These are phyloP conservation scores for Aspergillus ochraceus DNA, from an alignment of 2,329 filamentous ascomycete genomes.

Conservation along the genomic window DNA sequence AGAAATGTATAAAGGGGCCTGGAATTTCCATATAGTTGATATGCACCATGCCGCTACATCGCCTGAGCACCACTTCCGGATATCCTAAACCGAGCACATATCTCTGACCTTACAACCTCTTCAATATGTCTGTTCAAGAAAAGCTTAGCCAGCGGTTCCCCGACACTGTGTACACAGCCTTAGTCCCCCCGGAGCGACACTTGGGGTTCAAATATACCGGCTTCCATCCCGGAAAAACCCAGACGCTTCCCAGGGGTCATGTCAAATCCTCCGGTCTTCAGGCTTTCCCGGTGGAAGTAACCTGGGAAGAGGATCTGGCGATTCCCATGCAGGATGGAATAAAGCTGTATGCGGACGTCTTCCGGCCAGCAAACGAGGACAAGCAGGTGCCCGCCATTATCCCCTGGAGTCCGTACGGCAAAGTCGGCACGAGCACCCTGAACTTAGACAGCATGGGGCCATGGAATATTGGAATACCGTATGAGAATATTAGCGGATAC, in stretches of 20 bases:
- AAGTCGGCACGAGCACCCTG: slow-evolving; percentile 19
- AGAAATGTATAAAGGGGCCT: too few species aligned
- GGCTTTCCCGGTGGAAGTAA: slow-evolving; percentile 10
- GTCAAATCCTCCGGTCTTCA: slow-evolving; percentile 2
- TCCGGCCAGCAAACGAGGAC: slow-evolving; percentile 17
- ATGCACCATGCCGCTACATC: too few species aligned
- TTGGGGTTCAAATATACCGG: slow-evolving; percentile 5
- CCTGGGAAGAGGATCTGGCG: slow-evolving; percentile 25
- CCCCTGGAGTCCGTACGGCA: slow-evolving; percentile 30
- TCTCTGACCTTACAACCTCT: too few species aligned
- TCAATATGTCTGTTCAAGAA: too few species aligned
- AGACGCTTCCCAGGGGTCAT: slow-evolving; percentile 9
- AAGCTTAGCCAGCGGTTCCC: too few species aligned
- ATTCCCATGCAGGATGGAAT: slow-evolving; percentile 28
- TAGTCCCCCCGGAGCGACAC: too few species aligned
- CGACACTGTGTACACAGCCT: too few species aligned
- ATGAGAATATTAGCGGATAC: slow-evolving; percentile 17
- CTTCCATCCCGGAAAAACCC: slow-evolving; percentile 6
- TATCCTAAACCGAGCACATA: too few species aligned
- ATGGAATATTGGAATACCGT: slow-evolving; percentile 13
- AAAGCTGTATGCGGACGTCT: slow-evolving; percentile 26
- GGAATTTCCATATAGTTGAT: too few species aligned
- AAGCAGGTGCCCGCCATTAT: slow-evolving; percentile 28
- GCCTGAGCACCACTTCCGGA: too few species aligned
- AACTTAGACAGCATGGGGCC: slow-evolving; percentile 16